These are phyloP conservation scores for Lachnellula occidentalis DNA, from an alignment of 2,329 filamentous ascomycete species.

Conservation along the genomic window DNA sequence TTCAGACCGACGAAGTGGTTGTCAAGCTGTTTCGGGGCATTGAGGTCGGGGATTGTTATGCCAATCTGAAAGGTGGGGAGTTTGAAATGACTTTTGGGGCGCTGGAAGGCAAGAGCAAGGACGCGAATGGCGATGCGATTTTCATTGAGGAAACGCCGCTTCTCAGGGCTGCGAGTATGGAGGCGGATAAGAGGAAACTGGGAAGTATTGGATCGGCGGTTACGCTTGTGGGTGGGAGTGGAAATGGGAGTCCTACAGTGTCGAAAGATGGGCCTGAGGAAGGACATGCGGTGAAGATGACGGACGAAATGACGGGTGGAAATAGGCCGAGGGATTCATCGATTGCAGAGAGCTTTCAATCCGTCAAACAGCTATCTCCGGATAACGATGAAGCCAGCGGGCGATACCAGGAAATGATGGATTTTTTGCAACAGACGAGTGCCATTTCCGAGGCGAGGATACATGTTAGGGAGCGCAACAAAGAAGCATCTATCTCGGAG, in stretches of 20 bases:
- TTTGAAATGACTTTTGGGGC: conserved; percentile 44
- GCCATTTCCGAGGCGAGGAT: conserved; percentile 33
- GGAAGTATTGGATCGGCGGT: conserved; percentile 1
- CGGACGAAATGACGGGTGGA: conserved; percentile 35
- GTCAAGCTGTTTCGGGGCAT: conserved; percentile 45
- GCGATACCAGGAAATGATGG: conserved; percentile 38
- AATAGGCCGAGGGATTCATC: conserved; percentile 33
- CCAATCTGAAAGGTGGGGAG: conserved; percentile 48
- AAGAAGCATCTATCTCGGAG: conserved; percentile 7
- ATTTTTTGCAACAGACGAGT: conserved; percentile 36
- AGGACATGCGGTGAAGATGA: conserved; percentile 20
- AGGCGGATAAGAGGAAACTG: conserved; percentile 14
- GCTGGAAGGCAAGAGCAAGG: conserved; percentile 32
- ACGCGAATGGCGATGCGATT: conserved; percentile 36
- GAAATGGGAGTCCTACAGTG: not conserved
- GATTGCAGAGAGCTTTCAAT: conserved; percentile 34
- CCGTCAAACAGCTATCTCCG: conserved; percentile 38
- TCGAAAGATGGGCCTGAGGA: not conserved
- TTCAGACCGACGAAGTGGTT: conserved; percentile 43
- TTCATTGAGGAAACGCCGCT: conserved; percentile 41
- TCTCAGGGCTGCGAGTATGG: conserved; percentile 38
- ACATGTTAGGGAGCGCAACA: conserved; percentile 23
- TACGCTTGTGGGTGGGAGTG: not conserved
- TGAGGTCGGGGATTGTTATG: conserved; percentile 47
- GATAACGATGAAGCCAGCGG: conserved; percentile 39